Evolutionary conservation across 2,329 filamentous ascomycete genomes (phyloP), one percentile per base, ranked within the genome.

Genomic region (Colletotrichum cuscutae): DNA sequence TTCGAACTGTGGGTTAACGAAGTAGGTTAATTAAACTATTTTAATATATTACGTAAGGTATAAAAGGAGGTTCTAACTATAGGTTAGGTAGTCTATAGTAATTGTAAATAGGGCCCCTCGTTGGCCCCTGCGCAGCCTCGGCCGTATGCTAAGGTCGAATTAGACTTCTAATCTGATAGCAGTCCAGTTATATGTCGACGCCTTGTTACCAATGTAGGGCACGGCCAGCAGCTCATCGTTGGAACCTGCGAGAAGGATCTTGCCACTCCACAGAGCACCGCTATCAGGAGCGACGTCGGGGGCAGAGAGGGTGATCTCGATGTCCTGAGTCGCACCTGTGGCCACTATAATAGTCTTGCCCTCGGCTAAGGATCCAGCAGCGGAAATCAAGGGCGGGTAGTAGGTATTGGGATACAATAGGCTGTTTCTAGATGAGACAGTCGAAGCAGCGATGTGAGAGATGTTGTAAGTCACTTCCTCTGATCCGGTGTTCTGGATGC

Each of bases 251-350:
- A 77, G 69, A 4, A 75, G 66, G 13, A 76, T 35, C 71, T 77
- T 77, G 28, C 76, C 76, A 35, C 76, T 77, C 76, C 76, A 77
- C 0, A 77, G 12, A 30, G 72, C 75, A n/a, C 75, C 76, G n/a
- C 72, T 75, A 28, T 76, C 63, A 1, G 63, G 32, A 1, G 42
- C 66, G 7, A 60, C 35, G n/a, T 66, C 46, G 4, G 72, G 74
- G 7, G 74, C 26, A 8, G 66, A 65, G 12, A 74, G 60, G 0
- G 60, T 73, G n/a, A 74, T 54, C 9, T 71, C 58, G 11, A 74
- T 62, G 12, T 70, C 62, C 8, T 60, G 32, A 7, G 68, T 69
- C 0, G 53, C 67, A 5, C 67, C 71, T 9, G 67, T 30, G 7
- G 67, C 19, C 0, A 74, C 59, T 0, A 30, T 67, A 5, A 76